These are phyloP conservation scores for Citrus maxima DNA, from an alignment of 345 rosid genomes.

Conservation along the genomic window DNA sequence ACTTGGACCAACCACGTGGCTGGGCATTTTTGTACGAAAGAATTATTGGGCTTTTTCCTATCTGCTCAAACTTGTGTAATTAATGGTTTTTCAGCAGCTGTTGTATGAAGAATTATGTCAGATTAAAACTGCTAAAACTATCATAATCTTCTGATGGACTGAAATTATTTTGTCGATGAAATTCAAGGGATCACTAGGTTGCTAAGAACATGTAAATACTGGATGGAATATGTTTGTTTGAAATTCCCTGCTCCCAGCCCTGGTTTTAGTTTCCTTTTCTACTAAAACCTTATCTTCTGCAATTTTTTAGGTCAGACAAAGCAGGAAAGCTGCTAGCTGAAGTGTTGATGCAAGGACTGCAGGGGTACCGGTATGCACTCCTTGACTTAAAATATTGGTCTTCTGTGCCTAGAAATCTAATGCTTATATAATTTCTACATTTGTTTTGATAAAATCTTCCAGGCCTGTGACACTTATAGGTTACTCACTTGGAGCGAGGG, in stretches of 20 bases:
- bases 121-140: not conserved
- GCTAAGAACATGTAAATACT: not conserved
- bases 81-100: not conserved
- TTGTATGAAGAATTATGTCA: not conserved
- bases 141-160: not conserved
- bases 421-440: not conserved
- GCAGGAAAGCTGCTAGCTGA: slow-evolving; percentile 93
- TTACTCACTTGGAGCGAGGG: slow-evolving; percentile 91
- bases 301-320: slow-evolving; percentile 70
- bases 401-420: not conserved
- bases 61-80: not conserved
- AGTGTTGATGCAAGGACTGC: slow-evolving; percentile 77
- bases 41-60: not conserved
- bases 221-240: slow-evolving; percentile 9
- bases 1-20: not conserved
- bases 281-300: slow-evolving; percentile 16
- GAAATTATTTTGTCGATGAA: not conserved
- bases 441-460: slow-evolving; percentile 19
- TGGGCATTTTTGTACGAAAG: not conserved
- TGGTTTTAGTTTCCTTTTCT: not conserved
- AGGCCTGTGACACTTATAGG: slow-evolving; percentile 96
- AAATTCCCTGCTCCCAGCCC: not conserved
- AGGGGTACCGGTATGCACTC: slow-evolving; percentile 77
- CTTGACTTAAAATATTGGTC: not conserved
- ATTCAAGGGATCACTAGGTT: not conserved